Evolutionary conservation across 2,329 filamentous ascomycete species (phyloP).

Genomic region (Whalleya microplaca): DNA sequence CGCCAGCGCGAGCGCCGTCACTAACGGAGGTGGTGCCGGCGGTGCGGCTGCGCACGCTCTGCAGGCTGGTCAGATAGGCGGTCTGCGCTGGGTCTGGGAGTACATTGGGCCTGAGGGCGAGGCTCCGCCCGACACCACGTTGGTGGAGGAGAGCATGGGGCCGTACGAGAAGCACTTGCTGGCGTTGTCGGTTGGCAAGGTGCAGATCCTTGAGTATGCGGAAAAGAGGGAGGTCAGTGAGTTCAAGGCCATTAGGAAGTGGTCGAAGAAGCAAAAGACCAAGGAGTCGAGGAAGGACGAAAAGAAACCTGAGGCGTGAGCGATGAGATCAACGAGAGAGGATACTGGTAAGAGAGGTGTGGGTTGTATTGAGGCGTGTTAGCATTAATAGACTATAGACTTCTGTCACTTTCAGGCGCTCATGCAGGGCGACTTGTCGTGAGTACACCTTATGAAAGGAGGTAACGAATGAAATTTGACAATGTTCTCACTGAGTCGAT

Average conservation of each 20-base stretch:
- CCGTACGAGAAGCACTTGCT: conserved; percentile 56
- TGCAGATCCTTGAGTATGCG: conserved; percentile 49
- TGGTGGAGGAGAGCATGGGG: conserved; percentile 58
- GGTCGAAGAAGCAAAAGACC: conserved; percentile 9
- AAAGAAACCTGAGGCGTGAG: conserved; percentile 1
- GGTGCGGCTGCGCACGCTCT: conserved; percentile 20
- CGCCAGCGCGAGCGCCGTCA: conserved; percentile 10
- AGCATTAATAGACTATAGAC: not conserved
- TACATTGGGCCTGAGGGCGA: conserved; percentile 49
- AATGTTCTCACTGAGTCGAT: no score
- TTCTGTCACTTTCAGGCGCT: not conserved
- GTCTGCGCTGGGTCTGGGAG: conserved; percentile 57
- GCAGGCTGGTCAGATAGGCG: conserved; percentile 18
- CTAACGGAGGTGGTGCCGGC: conserved; percentile 15
- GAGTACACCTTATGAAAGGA: not conserved
- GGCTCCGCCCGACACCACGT: conserved; percentile 45
- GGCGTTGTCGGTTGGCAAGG: conserved; percentile 46
- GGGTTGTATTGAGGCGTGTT: conserved; percentile 10
- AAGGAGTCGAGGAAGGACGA: not conserved
- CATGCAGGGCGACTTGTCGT: no score
- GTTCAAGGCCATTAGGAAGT: conserved; percentile 25
- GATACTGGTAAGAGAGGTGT: not conserved
- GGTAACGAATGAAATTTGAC: no score
- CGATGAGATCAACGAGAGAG: not conserved
- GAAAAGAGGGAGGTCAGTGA: conserved; percentile 32